Evolutionary conservation across 2,329 filamentous ascomycete genomes (phyloP), one percentile per base, ranked within the genome.

Genomic region (Dothideomycetes sp.): DNA sequence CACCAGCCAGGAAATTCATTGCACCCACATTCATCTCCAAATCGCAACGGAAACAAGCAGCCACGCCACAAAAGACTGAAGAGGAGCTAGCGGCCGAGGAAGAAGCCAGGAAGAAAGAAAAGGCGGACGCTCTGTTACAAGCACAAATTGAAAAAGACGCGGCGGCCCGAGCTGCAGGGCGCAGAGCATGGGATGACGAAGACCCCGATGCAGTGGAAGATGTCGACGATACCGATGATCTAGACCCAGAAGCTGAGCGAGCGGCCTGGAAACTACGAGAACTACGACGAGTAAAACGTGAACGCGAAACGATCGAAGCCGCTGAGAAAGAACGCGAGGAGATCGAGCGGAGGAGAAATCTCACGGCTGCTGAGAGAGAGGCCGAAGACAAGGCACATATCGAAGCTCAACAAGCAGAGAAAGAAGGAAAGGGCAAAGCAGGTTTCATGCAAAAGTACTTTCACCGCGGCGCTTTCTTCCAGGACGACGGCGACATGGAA

Each of bases 381-480:
- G 80, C 78, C 44, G 91, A 98, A 60, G 91, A 98, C 60, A 75
- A 79, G 30, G 83, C 74, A 36, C 84, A 78, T 60, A 66, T 96
- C 13, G 79, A 80, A 1, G 70, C 73, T 49, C 89, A 96, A 62
- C 78, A 82, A 51, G 82, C 83, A 47, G 87, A 94, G 48, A 67
- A 69, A 17, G 84, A 84, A 53, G 46, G 70, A 36, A 80, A 82
- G 46, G 86, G 86, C 39, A 82, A 89, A 63, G 85, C 91, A 71
- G 75, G 75, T 2, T 95, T 79, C 60, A 85, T 96, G 83, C 88
- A 95, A 57, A 87, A 88, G 58, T 98, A 96, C 66, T 88, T 85
- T 63, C 91, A 98, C 70, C 89, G 88, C 65, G 91, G 91, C 34
- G 91, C 91, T 12, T 98, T 96, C 67, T 96, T 85, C 68, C 83